These are phyloP conservation scores for Coccinonectria pachysandricola DNA, from an alignment of 2,329 filamentous ascomycete genomes.

Conservation along the genomic window DNA sequence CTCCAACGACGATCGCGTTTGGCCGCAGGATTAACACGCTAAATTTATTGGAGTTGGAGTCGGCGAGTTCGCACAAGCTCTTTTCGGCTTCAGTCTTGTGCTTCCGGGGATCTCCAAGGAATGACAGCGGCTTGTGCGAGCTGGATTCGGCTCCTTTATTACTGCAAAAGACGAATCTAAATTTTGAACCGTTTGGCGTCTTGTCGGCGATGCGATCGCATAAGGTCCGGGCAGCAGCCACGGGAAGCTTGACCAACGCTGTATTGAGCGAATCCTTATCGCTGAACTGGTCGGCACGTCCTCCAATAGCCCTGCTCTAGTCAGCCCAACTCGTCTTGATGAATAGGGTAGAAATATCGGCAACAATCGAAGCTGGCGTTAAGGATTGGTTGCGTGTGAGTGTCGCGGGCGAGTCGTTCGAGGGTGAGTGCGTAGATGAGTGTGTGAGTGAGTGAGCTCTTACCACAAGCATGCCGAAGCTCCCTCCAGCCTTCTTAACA, in stretches of 20 bases:
- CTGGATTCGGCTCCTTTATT: conserved; percentile 24
- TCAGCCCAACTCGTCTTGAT: conserved; percentile 1
- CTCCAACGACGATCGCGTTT: conserved; percentile 18
- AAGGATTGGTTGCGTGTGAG: too few species aligned
- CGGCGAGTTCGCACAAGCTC: conserved; percentile 27
- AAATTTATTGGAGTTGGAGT: conserved; percentile 22
- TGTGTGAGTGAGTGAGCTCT: conserved; percentile 14
- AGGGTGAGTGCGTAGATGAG: not conserved
- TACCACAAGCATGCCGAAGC: conserved; percentile 58
- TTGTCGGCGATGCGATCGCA: conserved; percentile 20
- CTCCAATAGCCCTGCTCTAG: conserved; percentile 28
- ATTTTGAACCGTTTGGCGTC: conserved; percentile 21
- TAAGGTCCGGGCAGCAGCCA: conserved; percentile 49
- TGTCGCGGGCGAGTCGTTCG: too few species aligned
- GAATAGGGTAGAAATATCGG: not conserved
- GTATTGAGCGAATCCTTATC: conserved; percentile 33
- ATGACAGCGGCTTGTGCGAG: conserved; percentile 24
- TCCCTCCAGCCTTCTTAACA: conserved; percentile 30
- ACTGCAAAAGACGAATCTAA: conserved; percentile 35
- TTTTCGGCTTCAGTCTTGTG: conserved; percentile 31
- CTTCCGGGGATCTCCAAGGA: conserved; percentile 26
- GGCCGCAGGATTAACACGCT: conserved; percentile 29
- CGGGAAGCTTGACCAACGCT: conserved; percentile 50
- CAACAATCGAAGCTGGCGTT: too few species aligned
- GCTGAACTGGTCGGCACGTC: conserved; percentile 34